Evolutionary conservation across 192 early-diverging fungal species (phyloP).

Genomic region (Haplosporangium gracile): DNA sequence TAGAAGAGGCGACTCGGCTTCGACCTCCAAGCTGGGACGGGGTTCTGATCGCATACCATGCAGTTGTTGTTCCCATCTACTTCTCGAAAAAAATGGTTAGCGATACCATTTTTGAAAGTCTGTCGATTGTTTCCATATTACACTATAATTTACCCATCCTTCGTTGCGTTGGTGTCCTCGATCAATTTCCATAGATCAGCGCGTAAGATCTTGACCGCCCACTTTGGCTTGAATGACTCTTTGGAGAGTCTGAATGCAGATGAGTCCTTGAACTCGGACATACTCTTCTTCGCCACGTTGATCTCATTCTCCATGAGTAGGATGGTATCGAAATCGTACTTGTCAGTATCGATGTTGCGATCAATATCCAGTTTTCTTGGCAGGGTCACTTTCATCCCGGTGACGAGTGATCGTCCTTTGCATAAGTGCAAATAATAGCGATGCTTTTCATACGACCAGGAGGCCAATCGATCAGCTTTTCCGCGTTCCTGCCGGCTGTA

Average conservation of each 20-base stretch:
- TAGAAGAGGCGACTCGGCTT: no score
- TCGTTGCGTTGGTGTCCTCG: not conserved
- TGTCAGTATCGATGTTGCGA: not conserved
- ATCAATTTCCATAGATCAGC: slow-evolving; percentile 1
- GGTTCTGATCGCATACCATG: no score
- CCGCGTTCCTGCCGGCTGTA: not conserved
- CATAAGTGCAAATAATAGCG: not conserved
- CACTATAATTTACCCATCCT: not conserved
- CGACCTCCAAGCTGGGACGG: no score
- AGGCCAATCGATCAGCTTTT: not conserved
- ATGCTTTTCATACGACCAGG: slow-evolving; percentile 1
- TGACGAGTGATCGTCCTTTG: not conserved
- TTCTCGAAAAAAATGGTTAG: no score
- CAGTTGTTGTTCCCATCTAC: no score
- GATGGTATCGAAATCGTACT: slow-evolving; percentile 1
- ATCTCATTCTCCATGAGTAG: not conserved
- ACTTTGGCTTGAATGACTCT: slow-evolving; percentile 1
- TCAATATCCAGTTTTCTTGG: not conserved
- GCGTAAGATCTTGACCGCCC: not conserved
- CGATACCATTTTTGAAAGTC: no score
- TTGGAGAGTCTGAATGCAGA: not conserved
- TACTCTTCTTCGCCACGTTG: not conserved
- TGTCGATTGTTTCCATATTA: no score
- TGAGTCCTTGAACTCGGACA: not conserved
- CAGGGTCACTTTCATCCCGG: not conserved